These are phyloP conservation scores for Ammopiptanthus mongolicus DNA, from an alignment of 306 rosid species.

Conservation along the genomic window DNA sequence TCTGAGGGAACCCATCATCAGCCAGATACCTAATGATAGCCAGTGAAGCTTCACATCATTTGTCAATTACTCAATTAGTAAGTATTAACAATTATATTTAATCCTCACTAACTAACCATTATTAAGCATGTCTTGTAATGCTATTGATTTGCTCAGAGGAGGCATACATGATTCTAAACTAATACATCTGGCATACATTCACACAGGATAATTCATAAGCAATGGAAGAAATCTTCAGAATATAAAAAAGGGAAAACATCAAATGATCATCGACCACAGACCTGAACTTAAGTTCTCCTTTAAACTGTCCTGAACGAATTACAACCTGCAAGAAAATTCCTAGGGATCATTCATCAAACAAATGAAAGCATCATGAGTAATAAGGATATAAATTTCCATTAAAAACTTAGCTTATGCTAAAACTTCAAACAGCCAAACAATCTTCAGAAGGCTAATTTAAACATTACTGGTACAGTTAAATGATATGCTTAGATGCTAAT, in stretches of 20 bases:
- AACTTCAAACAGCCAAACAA: not conserved
- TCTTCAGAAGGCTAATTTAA: not conserved
- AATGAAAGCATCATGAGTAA: not conserved
- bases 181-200: not conserved
- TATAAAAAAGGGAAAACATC: not conserved
- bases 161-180: not conserved
- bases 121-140: not conserved
- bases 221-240: not conserved
- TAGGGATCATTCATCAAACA: conserved; percentile 16
- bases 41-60: not conserved
- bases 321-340: conserved; percentile 50
- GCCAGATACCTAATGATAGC: not conserved
- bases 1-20: not conserved
- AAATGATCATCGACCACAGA: conserved; percentile 31
- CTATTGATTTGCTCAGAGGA: not conserved
- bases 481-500: not conserved
- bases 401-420: not conserved
- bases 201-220: not conserved
- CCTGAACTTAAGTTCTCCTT: conserved; percentile 91
- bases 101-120: not conserved
- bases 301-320: conserved; percentile 74
- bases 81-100: not conserved
- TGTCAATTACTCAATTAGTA: not conserved
- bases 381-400: not conserved
- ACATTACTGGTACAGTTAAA: not conserved